Conservation (phyloP, 2,329 filamentous ascomycete species). For the Monosporascus sp. region DNA sequence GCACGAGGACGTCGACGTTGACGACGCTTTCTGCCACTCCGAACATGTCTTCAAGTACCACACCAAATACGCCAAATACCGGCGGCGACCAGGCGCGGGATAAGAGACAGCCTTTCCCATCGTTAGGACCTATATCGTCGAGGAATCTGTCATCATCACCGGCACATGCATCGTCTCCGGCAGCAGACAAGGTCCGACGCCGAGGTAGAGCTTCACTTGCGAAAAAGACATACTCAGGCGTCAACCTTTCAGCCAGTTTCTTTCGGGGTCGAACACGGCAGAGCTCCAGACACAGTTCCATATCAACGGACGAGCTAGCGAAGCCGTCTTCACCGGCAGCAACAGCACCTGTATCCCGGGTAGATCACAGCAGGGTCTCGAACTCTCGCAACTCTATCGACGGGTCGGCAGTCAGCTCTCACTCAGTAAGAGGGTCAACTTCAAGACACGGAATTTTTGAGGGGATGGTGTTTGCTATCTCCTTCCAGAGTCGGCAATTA, state of each 20-base stretch:
- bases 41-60: constrained; percentile 17
- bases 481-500: constrained; percentile 51
- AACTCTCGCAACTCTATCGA: constrained; percentile 5
- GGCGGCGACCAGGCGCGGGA: neutral
- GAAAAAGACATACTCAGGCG: constrained; percentile 18
- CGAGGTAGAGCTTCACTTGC: constrained; percentile 17
- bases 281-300: constrained; percentile 27
- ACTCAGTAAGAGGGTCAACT: neutral
- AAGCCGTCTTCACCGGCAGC: constrained; percentile 31
- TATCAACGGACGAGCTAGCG: constrained; percentile 45
- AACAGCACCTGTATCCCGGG: constrained; percentile 9
- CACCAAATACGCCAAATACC: constrained; percentile 17
- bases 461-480: constrained; percentile 84
- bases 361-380: neutral
- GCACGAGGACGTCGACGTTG: constrained; percentile 19
- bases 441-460: constrained; percentile 50
- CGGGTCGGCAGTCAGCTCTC: neutral
- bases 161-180: constrained; percentile 8
- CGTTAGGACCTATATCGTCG: neutral
- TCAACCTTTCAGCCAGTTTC: constrained; percentile 12
- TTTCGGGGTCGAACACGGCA: constrained; percentile 18
- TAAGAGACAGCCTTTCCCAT: neutral
- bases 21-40: constrained; percentile 22
- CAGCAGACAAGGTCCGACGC: constrained; percentile 19
- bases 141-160: constrained; percentile 1